A percentile compares a stretch with the other conserved stretches of the same genome.
phyloP scores from a whole-genome alignment of 2,329 filamentous ascomycete species.

The Plectosphaerella plurivora region DNA sequence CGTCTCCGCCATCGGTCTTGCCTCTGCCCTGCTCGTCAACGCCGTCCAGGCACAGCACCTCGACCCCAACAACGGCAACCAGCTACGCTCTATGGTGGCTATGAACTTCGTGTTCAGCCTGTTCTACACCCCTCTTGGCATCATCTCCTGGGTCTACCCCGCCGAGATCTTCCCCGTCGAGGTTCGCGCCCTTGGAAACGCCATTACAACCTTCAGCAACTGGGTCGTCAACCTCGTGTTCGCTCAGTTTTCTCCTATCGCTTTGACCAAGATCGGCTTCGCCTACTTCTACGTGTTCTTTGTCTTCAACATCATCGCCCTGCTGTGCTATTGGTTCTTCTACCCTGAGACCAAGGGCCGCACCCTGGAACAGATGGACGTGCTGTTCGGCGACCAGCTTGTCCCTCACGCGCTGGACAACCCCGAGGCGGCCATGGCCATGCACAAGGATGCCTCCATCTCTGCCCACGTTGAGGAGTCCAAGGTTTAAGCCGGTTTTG shows the following conservation, averaged over 20 bases:
- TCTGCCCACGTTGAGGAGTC: too few species aligned
- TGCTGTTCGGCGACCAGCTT: slow-evolving; percentile 22
- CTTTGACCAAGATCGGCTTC: slow-evolving; percentile 35
- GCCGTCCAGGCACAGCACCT: slow-evolving; percentile 20
- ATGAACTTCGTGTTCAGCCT: slow-evolving; percentile 30
- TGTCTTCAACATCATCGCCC: slow-evolving; percentile 17
- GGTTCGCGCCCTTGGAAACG: slow-evolving; percentile 20
- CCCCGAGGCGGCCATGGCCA: slow-evolving; percentile 4
- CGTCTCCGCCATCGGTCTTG: slow-evolving; percentile 25
- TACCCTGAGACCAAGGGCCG: slow-evolving; percentile 26
- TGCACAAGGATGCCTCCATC: not conserved
- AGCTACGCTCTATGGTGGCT: slow-evolving; percentile 21
- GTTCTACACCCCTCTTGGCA: slow-evolving; percentile 28
- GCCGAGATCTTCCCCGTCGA: slow-evolving; percentile 34
- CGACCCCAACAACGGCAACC: slow-evolving; percentile 15
- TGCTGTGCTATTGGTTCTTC: slow-evolving; percentile 17
- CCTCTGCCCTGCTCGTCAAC: slow-evolving; percentile 20
- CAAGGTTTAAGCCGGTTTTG: too few species aligned
- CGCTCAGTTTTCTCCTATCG: slow-evolving; percentile 42
- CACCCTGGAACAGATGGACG: slow-evolving; percentile 29
- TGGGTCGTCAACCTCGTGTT: slow-evolving; percentile 36
- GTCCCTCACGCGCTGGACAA: slow-evolving; percentile 7
- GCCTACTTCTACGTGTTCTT: slow-evolving; percentile 34
- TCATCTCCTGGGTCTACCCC: slow-evolving; percentile 36
- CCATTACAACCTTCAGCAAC: slow-evolving; percentile 22